A percentile compares a stretch with the other conserved stretches of the same genome.
phyloP scores from a whole-genome alignment of 352 stramenopile species.

The Peronospora destructor region DNA sequence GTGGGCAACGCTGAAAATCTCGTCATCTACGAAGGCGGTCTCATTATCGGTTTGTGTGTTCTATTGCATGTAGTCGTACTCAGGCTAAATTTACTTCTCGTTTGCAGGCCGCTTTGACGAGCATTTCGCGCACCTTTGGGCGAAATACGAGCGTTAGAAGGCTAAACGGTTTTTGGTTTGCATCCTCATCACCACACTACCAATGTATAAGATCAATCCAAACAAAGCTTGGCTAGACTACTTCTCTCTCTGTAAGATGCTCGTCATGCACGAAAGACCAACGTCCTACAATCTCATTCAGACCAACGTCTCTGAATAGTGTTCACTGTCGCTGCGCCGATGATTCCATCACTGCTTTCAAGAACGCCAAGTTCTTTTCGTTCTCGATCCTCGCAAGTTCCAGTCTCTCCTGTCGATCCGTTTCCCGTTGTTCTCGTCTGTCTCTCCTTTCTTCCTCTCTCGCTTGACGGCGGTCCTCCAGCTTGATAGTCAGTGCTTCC shows the following conservation, averaged over 20 bases:
- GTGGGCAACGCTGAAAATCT: constrained; percentile 62
- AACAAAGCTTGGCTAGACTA: neutral
- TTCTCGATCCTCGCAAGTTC: constrained; percentile 28
- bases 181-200: neutral
- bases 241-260: neutral
- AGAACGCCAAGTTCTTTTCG: constrained; percentile 30
- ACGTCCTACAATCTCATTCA: neutral
- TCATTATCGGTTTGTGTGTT: constrained; percentile 25
- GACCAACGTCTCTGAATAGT: neutral
- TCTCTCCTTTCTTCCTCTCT: constrained; percentile 19
- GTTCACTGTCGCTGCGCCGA: constrained; percentile 15
- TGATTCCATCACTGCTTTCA: constrained; percentile 30
- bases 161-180: neutral
- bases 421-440: constrained; percentile 21
- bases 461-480: constrained; percentile 22
- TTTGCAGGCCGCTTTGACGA: constrained; percentile 43
- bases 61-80: neutral
- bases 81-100: constrained; percentile 2
- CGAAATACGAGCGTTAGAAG: constrained; percentile 39
- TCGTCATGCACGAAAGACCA: neutral
- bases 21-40: neutral
- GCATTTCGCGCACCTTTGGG: constrained; percentile 59
- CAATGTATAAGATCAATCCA: constrained; percentile 1
- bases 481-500: constrained; percentile 22
- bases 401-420: constrained; percentile 22